Evolutionary conservation across 2,329 filamentous ascomycete species (phyloP), one percentile per base, ranked within the genome.

Genomic region (Calonectria honghensis): DNA sequence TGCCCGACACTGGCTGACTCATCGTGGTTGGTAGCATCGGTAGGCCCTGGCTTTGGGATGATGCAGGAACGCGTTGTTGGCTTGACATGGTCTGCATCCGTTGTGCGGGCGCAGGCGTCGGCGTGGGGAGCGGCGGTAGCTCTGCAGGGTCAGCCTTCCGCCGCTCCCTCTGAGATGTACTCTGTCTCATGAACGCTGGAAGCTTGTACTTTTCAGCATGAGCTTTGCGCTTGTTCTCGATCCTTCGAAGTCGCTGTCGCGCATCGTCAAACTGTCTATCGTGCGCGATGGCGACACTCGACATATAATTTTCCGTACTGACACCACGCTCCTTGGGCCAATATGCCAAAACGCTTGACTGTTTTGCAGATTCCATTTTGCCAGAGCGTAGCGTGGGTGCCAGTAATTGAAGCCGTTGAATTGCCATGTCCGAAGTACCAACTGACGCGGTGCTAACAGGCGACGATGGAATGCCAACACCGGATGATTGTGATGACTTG

Each of bases 1-100:
- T 76, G 2, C 89, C 89, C n/a, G 84, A 73, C 18, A 87, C 79
- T 13, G 87, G 85, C 78, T 89, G 88, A 67, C 88, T 89, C 84
- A 88, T 88, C n/a, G 84, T 82, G 68, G 84, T 75, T 4, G 80
- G 79, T n/a, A 84, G 79, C 51, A 80, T 78, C 16, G 80, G 69
- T 2, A 78, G 67, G 1, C 76, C 80, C 50, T 83, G 81, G 45
- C 79, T 82, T 78, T 86, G 86, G 31, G 83, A 84, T 31, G 84
- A 86, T 66, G 75, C 79, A 1, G 82, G 82, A 10, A 77, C 73
- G 32, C 76, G 82, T 66, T 78, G 79, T 73, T 86, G 85, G 61
- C 85, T 86, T 14, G 85, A 86, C 85, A 85, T 82, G 72, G 78
- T 75, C 29, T 83, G 82, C 41, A 78, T 74, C 7, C 81, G 78